phyloP scores from a whole-genome alignment of 208 protist species.

The Strigomonas galati region DNA sequence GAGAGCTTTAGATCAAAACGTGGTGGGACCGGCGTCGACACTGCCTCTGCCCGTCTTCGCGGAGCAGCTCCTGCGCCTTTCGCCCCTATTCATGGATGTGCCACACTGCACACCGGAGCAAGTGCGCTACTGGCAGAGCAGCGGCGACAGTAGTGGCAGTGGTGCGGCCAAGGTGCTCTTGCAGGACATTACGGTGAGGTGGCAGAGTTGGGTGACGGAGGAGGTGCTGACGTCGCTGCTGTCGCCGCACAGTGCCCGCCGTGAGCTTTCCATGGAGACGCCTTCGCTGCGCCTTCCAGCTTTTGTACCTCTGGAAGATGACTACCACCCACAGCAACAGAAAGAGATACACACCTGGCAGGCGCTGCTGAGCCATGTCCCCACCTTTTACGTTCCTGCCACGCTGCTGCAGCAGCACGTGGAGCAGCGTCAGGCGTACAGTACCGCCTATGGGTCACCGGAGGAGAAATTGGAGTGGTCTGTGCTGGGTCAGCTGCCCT shows the following conservation, averaged over 20 bases:
- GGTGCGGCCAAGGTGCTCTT: neutral
- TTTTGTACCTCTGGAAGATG: neutral
- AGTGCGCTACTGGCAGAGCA: conserved; percentile 6
- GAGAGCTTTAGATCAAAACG: neutral
- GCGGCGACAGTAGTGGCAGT: no score
- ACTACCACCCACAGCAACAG: neutral
- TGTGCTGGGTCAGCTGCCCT: neutral
- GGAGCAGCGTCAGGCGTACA: neutral
- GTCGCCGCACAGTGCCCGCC: neutral
- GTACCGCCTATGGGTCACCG: neutral
- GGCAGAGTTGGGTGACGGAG: neutral
- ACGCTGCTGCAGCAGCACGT: neutral
- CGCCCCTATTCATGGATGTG: conserved; percentile 1
- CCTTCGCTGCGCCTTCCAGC: neutral
- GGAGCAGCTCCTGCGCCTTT: neutral
- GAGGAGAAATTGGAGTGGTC: conserved; percentile 12
- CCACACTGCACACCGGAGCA: neutral
- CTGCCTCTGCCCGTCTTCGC: neutral
- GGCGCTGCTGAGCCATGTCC: conserved; percentile 8
- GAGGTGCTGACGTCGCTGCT: conserved; percentile 5
- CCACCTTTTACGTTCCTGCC: conserved; percentile 13
- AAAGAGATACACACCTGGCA: neutral
- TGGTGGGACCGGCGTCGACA: neutral
- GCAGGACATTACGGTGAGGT: neutral
- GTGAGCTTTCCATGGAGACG: neutral